Base-by-base conservation (phyloP, 176 grass and related monocot genomes). In the Eleusine coracana region DNA sequence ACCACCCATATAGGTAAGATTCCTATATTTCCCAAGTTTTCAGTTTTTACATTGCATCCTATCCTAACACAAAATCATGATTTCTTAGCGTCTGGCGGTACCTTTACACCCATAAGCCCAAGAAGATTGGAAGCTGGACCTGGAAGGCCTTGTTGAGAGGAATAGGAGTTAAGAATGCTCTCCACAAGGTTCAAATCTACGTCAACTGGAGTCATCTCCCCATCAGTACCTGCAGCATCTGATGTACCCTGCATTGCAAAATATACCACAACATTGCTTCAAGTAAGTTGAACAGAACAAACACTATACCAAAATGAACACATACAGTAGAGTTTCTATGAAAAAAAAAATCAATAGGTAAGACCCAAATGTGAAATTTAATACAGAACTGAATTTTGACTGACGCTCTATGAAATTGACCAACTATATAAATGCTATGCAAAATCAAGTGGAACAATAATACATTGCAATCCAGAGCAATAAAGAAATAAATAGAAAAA, bases 71-170 rank as follows among this genome's bases (percentile, higher is more conserved):
- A 74, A 73, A 51, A 45, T 93, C 85, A 92, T 0, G 72, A 55
- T 15, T 92, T 88, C 59, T 88, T 90, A 79, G 51, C 66, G 60
- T 94, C 91, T 12, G 89, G 89, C 40, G 96, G 96, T 23, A 96
- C 85, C 61, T 96, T 99, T 20, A 99, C 80, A 45, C 93, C 93
- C 96, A 96, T 94, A 70, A 99, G 91, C 61, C 91, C 93, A 16
- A 99, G 93, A 18, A 99, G 76, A 72, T 92, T 96, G 2, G 96
- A 99, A 59, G 93, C 89, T n/a, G 96, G 96, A 15, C 96, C 96
- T 0, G 96, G 85, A 71, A 99, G 96, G 59, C 93, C 96, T 83
- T 99, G 93, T 61, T 96, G 93, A 45, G 93, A 99, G 46, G 93
- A 94, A 74, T 96, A 99, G 3, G 93, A 99, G 42, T 94, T 90